phyloP scores from a whole-genome alignment of 1,139 yeast species.

The Meyerozyma carpophila region DNA sequence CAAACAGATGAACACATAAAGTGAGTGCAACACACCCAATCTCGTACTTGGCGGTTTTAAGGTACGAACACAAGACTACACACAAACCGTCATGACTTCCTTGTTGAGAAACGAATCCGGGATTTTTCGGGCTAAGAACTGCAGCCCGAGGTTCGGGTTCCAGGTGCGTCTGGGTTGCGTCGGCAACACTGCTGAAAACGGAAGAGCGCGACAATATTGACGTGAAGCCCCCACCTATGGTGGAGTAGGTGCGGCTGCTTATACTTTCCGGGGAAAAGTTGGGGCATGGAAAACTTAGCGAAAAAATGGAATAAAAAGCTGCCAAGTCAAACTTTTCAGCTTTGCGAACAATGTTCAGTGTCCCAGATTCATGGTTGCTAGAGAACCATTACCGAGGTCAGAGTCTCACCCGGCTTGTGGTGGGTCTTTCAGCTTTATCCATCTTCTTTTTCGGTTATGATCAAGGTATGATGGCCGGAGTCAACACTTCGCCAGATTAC shows the following conservation, averaged over 20 bases:
- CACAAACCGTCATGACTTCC: no score
- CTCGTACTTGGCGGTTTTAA: no score
- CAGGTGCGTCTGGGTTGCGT: not conserved
- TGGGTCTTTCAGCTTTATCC: constrained; percentile 14
- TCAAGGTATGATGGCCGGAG: constrained; percentile 46
- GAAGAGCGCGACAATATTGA: not conserved
- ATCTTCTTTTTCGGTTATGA: constrained; percentile 36
- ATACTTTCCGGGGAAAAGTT: not conserved
- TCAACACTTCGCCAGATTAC: constrained; percentile 35
- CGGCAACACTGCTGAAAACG: not conserved
- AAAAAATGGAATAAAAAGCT: no score
- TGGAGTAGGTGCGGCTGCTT: not conserved
- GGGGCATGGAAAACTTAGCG: not conserved
- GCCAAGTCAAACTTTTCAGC: not conserved
- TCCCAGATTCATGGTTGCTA: constrained; percentile 6
- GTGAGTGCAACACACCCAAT: no score
- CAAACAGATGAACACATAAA: no score
- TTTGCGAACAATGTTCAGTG: not conserved
- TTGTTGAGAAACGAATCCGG: no score
- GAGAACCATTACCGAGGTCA: constrained; percentile 8
- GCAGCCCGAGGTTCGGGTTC: no score
- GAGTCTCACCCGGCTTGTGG: constrained; percentile 9
- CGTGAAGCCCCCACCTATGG: not conserved
- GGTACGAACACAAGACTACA: no score
- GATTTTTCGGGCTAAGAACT: no score